phyloP scores from a whole-genome alignment of 2,329 filamentous ascomycete genomes.

The Xylariaceae sp. region DNA sequence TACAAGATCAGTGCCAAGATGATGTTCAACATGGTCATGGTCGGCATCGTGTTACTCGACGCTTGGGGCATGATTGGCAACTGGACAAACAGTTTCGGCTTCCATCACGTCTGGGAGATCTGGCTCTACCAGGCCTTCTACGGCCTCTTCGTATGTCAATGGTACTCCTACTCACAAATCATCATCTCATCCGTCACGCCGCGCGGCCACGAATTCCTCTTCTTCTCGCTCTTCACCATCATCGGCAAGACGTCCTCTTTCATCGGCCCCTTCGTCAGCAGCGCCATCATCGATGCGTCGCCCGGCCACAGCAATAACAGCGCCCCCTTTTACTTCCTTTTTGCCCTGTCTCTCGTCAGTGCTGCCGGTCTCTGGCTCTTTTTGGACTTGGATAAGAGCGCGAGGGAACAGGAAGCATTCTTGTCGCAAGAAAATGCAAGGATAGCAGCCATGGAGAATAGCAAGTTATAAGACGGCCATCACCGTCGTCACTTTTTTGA shows the following conservation, averaged over 20 bases:
- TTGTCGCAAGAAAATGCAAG: constrained; percentile 36
- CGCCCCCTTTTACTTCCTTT: constrained; percentile 62
- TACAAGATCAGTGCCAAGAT: constrained; percentile 57
- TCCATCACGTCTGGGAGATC: constrained; percentile 43
- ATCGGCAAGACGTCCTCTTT: constrained; percentile 64
- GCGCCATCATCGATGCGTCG: constrained; percentile 61
- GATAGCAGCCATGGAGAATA: constrained; percentile 11
- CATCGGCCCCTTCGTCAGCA: constrained; percentile 63
- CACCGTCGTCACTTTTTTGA: background rate
- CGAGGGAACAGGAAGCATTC: constrained; percentile 53
- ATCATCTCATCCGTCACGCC: constrained; percentile 67
- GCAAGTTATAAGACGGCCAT: constrained; percentile 6
- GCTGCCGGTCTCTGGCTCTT: constrained; percentile 49
- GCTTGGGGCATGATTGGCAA: constrained; percentile 44
- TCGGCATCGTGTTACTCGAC: constrained; percentile 56
- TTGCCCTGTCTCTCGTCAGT: constrained; percentile 52
- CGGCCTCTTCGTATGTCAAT: constrained; percentile 61
- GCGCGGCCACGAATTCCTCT: constrained; percentile 62
- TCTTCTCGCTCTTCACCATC: constrained; percentile 65
- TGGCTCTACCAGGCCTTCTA: constrained; percentile 51
- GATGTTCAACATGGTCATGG: constrained; percentile 62
- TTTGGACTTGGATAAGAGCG: constrained; percentile 56
- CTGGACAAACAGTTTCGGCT: constrained; percentile 41
- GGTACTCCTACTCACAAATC: constrained; percentile 66
- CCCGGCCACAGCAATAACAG: constrained; percentile 50